Conservation (phyloP, 148 eudicot species). For the Simmondsia chinensis region DNA sequence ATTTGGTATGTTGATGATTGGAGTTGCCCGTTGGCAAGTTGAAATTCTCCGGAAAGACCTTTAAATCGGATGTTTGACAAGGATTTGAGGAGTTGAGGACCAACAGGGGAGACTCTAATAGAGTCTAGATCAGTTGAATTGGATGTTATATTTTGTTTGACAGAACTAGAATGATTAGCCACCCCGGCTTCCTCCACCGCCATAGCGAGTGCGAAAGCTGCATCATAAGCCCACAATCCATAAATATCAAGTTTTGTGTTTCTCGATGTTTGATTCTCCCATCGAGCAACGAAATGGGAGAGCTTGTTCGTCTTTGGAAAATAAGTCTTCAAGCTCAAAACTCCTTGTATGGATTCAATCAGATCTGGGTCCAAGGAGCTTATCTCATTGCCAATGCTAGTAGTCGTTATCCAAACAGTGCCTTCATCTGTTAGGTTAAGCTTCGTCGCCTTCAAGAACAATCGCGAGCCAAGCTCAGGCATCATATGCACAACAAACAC, state of each 20-base stretch:
- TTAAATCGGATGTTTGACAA: slow-evolving; percentile 8
- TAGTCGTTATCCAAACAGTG: slow-evolving; percentile 31
- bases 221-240: slow-evolving; percentile 24
- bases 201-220: slow-evolving; percentile 17
- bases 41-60: slow-evolving; percentile 22
- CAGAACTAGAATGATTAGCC: background rate
- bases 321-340: slow-evolving; percentile 16
- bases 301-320: slow-evolving; percentile 12
- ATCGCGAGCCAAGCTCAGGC: slow-evolving; percentile 14
- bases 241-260: slow-evolving; percentile 9
- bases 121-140: slow-evolving; percentile 7
- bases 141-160: background rate
- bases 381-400: slow-evolving; percentile 9
- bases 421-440: slow-evolving; percentile 23
- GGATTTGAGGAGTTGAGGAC: slow-evolving; percentile 16
- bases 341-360: slow-evolving; percentile 26
- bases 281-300: slow-evolving; percentile 1
- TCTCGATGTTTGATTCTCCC: slow-evolving; percentile 1
- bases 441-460: slow-evolving; percentile 21
- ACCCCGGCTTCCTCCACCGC: slow-evolving; percentile 13
- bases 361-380: slow-evolving; percentile 6
- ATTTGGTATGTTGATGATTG: slow-evolving; percentile 13
- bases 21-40: slow-evolving; percentile 9
- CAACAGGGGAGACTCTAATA: slow-evolving; percentile 14
- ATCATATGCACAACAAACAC: slow-evolving; percentile 29